Conservation (phyloP, 305 asterid species). For the Solanum aculeatissimum region DNA sequence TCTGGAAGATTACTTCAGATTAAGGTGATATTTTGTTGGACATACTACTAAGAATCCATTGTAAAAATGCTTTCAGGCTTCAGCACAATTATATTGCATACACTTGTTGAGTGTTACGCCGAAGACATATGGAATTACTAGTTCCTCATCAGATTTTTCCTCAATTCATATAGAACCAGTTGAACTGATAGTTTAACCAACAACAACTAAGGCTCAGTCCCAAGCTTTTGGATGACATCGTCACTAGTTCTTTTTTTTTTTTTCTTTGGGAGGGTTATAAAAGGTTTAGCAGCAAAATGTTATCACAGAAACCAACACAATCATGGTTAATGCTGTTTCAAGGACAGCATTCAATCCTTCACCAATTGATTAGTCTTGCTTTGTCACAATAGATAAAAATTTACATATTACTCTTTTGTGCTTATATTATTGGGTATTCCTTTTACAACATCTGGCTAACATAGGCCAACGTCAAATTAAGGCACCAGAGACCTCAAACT, state of each 20-base stretch:
- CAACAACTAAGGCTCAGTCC: background rate
- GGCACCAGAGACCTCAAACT: background rate
- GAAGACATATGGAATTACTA: background rate
- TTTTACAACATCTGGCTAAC: background rate
- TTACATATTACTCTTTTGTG: background rate
- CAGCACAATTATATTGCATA: background rate
- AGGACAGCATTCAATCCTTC: background rate
- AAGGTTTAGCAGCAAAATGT: background rate
- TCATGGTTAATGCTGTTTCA: background rate
- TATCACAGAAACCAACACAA: background rate
- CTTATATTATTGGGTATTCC: background rate
- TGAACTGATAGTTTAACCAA: background rate
- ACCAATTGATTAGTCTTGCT: background rate
- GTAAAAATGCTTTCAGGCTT: background rate
- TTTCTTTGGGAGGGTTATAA: no score
- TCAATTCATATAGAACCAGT: background rate
- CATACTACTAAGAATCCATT: background rate
- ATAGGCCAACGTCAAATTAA: background rate
- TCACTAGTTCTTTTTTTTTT: background rate
- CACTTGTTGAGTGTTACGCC: background rate
- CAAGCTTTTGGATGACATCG: background rate
- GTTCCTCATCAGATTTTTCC: background rate
- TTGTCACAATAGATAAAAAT: background rate
- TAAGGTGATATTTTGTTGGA: background rate
- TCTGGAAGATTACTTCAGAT: background rate